Evolutionary conservation across 176 grass and related monocot genomes (phyloP), one percentile per base, ranked within the genome.

Genomic region (Microstegium vimineum): DNA sequence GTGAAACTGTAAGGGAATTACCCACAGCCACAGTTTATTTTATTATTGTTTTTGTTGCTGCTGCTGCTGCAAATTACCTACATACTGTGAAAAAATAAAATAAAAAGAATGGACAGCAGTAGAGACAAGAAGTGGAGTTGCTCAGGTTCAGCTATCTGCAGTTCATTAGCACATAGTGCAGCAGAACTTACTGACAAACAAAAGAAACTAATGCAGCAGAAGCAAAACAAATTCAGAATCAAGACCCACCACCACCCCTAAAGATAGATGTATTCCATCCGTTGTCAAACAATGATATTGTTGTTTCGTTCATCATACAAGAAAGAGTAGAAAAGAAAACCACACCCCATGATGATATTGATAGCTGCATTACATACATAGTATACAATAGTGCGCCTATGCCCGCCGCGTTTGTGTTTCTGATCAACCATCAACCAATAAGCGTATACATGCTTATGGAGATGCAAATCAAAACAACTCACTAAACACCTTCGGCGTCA

Each of bases 371-470:
- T n/a, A 60, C 56, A 25, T 26, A 10, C n/a, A 49, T n/a, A n/a
- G n/a, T n/a, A n/a, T 18, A 18, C 5, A 25, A 8, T 25, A 11
- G 78, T 76, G 47, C 31, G 2, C 26, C 42, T 70, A 61, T 61
- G 28, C 37, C 20, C 17, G 59, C 36, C 43, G n/a, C n/a, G n/a
- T 71, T 25, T 46, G 18, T 13, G 27, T 69, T 76, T 71, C 23
- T n/a, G 16, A n/a, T 7, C 7, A 83, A n/a, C n/a, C n/a, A n/a
- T n/a, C n/a, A n/a, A 73, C 75, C 77, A 83, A 69, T 77, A 52
- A 51, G 32, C 7, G 59, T 70, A 66, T 75, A 81, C 47, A 34
- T 37, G 32, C 66, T 54, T 38, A 66, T 75, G 60, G 60, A 67
- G 47, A 77, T 52, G 65, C n/a, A 71, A 12, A 33, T 34, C 25